A percentile compares a stretch with the other conserved stretches of the same genome.
These are phyloP conservation scores for Chalara sp. DNA, from an alignment of 2,329 filamentous ascomycete genomes.

Conservation along the genomic window DNA sequence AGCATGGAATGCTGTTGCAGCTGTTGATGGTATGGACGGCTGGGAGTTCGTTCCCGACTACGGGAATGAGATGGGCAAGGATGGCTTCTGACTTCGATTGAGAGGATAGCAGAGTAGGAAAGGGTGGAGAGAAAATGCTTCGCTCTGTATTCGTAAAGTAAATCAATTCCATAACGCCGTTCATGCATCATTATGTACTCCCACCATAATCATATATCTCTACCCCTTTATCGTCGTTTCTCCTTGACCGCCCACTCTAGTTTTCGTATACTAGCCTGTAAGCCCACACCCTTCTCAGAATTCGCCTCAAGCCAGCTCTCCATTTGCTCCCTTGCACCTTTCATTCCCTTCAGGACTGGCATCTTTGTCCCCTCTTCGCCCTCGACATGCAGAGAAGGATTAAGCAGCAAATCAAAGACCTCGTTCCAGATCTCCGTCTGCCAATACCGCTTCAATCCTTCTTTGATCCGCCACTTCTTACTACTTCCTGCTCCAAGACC, in stretches of 20 bases:
- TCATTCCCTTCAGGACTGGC: constrained; percentile 69
- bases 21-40: no score
- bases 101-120: no score
- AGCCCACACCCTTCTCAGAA: constrained; percentile 70
- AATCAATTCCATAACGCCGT: no score
- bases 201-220: no score
- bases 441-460: constrained; percentile 91
- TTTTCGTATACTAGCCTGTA: constrained; percentile 64
- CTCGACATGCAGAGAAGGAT: constrained; percentile 63
- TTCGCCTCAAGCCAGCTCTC: constrained; percentile 75
- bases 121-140: no score
- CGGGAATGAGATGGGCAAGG: no score
- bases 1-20: no score
- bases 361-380: constrained; percentile 60
- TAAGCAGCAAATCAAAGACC: constrained; percentile 79
- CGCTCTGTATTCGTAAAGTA: no score
- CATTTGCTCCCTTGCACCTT: constrained; percentile 66
- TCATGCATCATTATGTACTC: no score
- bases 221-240: no score
- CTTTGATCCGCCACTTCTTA: constrained; percentile 72
- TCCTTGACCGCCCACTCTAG: constrained; percentile 36
- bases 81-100: no score
- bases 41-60: no score
- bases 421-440: constrained; percentile 85
- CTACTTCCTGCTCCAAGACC: constrained; percentile 46